A percentile compares a stretch with the other conserved stretches of the same genome.
phyloP scores from a whole-genome alignment of 805 yeast genomes.

The Kodamaea leandrae region DNA sequence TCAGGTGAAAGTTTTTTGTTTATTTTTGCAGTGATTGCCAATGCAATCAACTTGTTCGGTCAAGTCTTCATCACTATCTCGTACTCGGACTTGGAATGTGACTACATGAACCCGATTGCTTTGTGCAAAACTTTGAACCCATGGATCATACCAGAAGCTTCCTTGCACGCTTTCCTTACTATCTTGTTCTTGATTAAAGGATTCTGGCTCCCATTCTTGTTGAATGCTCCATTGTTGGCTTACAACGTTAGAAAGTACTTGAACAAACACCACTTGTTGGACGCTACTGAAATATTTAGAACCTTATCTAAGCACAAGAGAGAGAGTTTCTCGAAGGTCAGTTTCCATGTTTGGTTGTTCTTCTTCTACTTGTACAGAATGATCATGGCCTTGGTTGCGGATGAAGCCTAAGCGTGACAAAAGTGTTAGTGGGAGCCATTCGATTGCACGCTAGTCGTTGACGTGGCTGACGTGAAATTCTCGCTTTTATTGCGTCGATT shows the following conservation, averaged over 20 bases:
- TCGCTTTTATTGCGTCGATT: neutral
- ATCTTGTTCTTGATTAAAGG: conserved; percentile 76
- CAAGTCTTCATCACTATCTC: conserved; percentile 95
- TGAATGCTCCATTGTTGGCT: conserved; percentile 80
- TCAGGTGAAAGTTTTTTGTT: conserved; percentile 46
- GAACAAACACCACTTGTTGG: conserved; percentile 80
- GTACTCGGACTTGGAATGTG: conserved; percentile 93
- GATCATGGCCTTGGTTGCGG: conserved; percentile 88
- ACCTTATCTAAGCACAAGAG: conserved; percentile 90
- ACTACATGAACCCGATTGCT: conserved; percentile 96
- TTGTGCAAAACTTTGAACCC: conserved; percentile 89
- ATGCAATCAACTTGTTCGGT: conserved; percentile 82
- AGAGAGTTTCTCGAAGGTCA: conserved; percentile 86
- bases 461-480: no score
- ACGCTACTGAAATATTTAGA: conserved; percentile 96
- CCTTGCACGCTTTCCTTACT: conserved; percentile 70
- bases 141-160: conserved; percentile 88
- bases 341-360: conserved; percentile 87
- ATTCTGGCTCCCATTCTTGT: conserved; percentile 83
- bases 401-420: conserved; percentile 29
- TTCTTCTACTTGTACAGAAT: conserved; percentile 94
- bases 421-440: neutral
- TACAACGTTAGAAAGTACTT: conserved; percentile 79
- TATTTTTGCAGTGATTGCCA: conserved; percentile 74
- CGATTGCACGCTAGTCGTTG: neutral